Evolutionary conservation across 179 eudicot species (phyloP), one percentile per base, ranked within the genome.

Genomic region (Vitellaria paradoxa): DNA sequence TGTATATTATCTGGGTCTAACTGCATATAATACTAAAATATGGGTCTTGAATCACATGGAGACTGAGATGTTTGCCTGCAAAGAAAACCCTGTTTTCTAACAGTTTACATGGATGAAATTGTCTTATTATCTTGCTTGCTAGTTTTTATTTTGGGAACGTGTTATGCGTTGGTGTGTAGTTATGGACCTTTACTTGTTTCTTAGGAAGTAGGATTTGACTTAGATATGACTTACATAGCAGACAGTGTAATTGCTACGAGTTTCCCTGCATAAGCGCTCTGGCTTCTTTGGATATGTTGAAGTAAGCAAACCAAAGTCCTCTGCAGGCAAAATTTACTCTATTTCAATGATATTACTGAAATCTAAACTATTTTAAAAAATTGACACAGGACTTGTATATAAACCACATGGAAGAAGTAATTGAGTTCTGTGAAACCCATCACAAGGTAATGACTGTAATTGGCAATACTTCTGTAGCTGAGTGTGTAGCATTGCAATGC

Each of bases 191-290:
- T 64, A 46, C 21, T 57, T 20, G 61, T 20, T 57, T 71, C 68
- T 13, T 85, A 94, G 98, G 97, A 94, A 86, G 97, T 92, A 79
- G 98, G 93, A 76, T 94, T 93, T 83, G 98, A 94, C 88, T 84
- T 94, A 79, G 98, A 94, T 84, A 79, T 94, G 94, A 93, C 98
- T 5, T 94, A 94, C 81, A 93, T 94, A 72, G 91, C 97, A 1
- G 97, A 94, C 88, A 94, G 91, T 80, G 91, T 93, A 61, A 90
- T 94, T 77, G 98, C 98, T 68, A 94, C 93, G 98, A 97, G 97
- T 76, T 94, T 94, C 75, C 98, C 97, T 37, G 98, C 98, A 93
- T 83, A 86, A 89, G 91, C 93, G 97, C 85, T 94, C 98, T 75
- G 98, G 98, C 5, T 89, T 94, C 75, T 90, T 94, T 75, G 97